Evolutionary conservation across 1,284 basidiomycete genomes (phyloP).

Genomic region (Kalmanozyma brasiliensis): DNA sequence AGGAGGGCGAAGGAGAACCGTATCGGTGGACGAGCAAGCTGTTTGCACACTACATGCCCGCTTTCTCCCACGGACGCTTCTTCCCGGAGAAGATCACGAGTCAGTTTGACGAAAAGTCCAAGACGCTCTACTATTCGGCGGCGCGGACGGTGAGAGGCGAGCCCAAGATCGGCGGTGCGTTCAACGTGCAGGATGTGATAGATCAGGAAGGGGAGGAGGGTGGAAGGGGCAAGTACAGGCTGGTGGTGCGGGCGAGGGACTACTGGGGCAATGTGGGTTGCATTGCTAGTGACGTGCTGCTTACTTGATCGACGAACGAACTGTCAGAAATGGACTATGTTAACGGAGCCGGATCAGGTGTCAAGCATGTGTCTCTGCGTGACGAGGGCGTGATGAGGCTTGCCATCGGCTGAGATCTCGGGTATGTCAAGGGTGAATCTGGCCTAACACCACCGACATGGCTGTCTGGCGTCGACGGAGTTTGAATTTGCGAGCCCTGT

Average conservation of each 20-base stretch:
- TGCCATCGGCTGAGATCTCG: too few species aligned
- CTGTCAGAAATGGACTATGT: not conserved
- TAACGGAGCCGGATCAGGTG: not conserved
- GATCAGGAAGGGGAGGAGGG: constrained; percentile 29
- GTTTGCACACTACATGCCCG: constrained; percentile 53
- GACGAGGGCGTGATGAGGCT: too few species aligned
- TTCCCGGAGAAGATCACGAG: constrained; percentile 42
- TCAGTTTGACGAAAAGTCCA: constrained; percentile 61
- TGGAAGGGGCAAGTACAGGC: constrained; percentile 41
- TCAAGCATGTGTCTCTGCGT: too few species aligned
- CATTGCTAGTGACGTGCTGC: constrained; percentile 42
- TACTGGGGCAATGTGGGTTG: constrained; percentile 56
- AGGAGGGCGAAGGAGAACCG: constrained; percentile 1
- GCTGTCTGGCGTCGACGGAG: too few species aligned
- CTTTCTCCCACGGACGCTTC: constrained; percentile 43
- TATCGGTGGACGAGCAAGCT: constrained; percentile 41
- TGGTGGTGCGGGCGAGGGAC: constrained; percentile 57
- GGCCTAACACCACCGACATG: too few species aligned
- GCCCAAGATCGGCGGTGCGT: constrained; percentile 40
- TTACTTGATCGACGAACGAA: constrained; percentile 11
- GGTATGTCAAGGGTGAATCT: too few species aligned
- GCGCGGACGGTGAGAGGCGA: constrained; percentile 42
- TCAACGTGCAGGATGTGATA: constrained; percentile 37
- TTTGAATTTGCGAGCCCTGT: too few species aligned
- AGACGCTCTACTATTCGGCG: constrained; percentile 48